Base-by-base conservation (phyloP, 169 alveolate genomes). In the Amoebophrya sp. region DNA sequence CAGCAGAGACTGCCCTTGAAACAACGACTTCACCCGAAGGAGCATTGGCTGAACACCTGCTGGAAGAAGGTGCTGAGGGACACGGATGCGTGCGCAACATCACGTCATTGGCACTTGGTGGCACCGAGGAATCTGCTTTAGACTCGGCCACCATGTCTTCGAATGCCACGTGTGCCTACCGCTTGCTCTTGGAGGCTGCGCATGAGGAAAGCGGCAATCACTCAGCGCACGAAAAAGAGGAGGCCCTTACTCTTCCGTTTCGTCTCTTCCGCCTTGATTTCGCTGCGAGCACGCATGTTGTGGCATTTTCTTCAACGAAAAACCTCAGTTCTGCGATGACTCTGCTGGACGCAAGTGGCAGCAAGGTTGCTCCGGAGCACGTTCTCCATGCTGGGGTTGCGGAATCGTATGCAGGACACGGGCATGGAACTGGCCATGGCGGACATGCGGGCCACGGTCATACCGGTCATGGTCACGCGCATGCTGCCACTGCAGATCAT, bases 331-430 rank as follows among this genome's bases (percentile, higher is more conserved):
- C n/a, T n/a, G n/a, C n/a, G n/a, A n/a, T n/a, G n/a, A n/a, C n/a
- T n/a, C n/a, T n/a, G n/a, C n/a, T n/a, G n/a, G n/a, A n/a, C n/a
- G n/a, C n/a, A n/a, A n/a, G n/a, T n/a, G n/a, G n/a, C n/a, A n/a
- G n/a, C n/a, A n/a, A 65, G 33, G 36, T 6, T 36, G 83, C 38
- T 65, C 36, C 83, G 39, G 83, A 65, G 18, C 38, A 6, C 3
- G 83, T 36, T 65, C 36, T 65, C n/a, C 83, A 65, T 26, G 83
- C 83, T 65, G 83, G 83, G n/a, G 3, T 36, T 65, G 83, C n/a
- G n/a, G n/a, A n/a, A n/a, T 26, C 83, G 36, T 6, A 29, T 36
- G 33, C 83, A 36, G n/a, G 33, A 29, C 83, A 65, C 83, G 83
- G 39, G n/a, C 83, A 1, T 65, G 36, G n/a, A 6, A 26, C 33